These are phyloP conservation scores for Kwoniella shivajii DNA, from an alignment of 1,284 basidiomycete species.

Conservation along the genomic window DNA sequence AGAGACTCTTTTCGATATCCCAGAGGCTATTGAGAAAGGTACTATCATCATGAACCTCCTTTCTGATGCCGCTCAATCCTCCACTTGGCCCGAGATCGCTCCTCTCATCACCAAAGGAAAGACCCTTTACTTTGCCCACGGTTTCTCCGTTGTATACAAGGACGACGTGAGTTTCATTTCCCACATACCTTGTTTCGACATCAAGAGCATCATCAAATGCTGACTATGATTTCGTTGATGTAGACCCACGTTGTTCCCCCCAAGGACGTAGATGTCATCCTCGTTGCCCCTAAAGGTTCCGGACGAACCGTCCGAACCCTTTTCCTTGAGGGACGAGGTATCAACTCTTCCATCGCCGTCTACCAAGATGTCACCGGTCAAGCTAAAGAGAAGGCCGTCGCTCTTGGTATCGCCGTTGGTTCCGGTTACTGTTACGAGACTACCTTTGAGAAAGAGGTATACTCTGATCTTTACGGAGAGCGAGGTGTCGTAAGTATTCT, in stretches of 20 bases:
- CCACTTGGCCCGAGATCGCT: constrained; percentile 85
- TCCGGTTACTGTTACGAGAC: constrained; percentile 86
- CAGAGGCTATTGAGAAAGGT: constrained; percentile 92
- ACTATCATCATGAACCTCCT: constrained; percentile 99
- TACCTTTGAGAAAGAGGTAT: constrained; percentile 99
- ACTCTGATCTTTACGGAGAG: constrained; percentile 99
- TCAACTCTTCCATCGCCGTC: constrained; percentile 58
- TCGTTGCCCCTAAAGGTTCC: constrained; percentile 98
- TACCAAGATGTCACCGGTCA: constrained; percentile 89
- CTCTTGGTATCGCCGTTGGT: constrained; percentile 91
- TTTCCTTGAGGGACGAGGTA: constrained; percentile 96
- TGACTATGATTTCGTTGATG: neutral
- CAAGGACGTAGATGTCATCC: constrained; percentile 94
- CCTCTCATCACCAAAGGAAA: constrained; percentile 98
- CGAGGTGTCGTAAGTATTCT: constrained; percentile 83
- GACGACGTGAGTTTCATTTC: constrained; percentile 63
- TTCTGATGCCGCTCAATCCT: constrained; percentile 96
- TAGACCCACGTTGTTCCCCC: constrained; percentile 87
- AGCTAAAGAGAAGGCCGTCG: constrained; percentile 95
- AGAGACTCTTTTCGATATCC: constrained; percentile 97
- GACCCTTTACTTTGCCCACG: constrained; percentile 99
- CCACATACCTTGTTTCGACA: neutral
- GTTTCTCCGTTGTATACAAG: constrained; percentile 99
- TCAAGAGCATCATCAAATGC: too few relatives aligned
- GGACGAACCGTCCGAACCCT: constrained; percentile 98